Evolutionary conservation across 176 grass and related monocot species (phyloP).

Genomic region (Metroxylon sagu): DNA sequence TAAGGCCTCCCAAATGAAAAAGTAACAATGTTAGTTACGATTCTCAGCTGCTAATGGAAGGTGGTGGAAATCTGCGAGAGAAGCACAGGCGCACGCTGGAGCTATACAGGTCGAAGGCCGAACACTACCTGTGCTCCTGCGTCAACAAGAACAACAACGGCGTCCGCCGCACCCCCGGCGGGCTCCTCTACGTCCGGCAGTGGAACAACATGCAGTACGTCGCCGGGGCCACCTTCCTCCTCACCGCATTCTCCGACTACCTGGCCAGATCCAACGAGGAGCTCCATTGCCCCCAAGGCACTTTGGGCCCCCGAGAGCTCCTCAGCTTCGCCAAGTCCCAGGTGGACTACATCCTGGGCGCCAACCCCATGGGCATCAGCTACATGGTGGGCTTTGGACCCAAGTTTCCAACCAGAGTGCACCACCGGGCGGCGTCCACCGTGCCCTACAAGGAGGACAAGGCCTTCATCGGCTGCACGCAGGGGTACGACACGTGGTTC

Average conservation of each 20-base stretch:
- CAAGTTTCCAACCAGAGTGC: constrained; percentile 45
- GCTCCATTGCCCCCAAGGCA: constrained; percentile 25
- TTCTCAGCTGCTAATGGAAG: constrained; percentile 64
- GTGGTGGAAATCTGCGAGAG: constrained; percentile 16
- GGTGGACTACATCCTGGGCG: constrained; percentile 69
- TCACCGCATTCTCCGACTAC: constrained; percentile 52
- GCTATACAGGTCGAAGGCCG: constrained; percentile 41
- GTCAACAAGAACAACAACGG: constrained; percentile 46
- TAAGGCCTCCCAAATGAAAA: not conserved
- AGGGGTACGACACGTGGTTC: constrained; percentile 80
- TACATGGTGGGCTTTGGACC: constrained; percentile 68
- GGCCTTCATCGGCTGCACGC: constrained; percentile 72
- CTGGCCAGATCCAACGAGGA: constrained; percentile 26
- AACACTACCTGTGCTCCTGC: constrained; percentile 79
- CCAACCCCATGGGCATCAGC: constrained; percentile 51
- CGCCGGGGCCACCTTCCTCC: constrained; percentile 62
- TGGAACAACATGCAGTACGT: constrained; percentile 97
- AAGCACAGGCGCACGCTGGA: constrained; percentile 37
- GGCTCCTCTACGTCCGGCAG: constrained; percentile 61
- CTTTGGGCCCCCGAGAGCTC: constrained; percentile 15
- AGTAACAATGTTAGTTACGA: not conserved
- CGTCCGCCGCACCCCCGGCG: constrained; percentile 63
- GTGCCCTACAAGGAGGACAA: constrained; percentile 35
- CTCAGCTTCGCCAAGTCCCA: constrained; percentile 50
- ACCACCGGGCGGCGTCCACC: constrained; percentile 79